Evolutionary conservation across 306 rosid genomes (phyloP), one percentile per base, ranked within the genome.

Genomic region (Boehmeria nivea): DNA sequence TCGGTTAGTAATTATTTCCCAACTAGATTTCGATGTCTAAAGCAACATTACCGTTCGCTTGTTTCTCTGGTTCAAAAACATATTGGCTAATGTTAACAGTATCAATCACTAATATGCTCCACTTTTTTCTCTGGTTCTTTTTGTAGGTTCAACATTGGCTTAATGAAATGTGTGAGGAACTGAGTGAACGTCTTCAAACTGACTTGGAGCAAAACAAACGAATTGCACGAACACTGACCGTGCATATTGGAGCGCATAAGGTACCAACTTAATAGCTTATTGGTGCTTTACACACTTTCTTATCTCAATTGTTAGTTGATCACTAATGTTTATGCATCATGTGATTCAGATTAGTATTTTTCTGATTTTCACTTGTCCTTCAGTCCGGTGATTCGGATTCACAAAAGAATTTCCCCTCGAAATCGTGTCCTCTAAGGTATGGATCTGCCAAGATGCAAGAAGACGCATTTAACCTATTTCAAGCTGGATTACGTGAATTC

Each of bases 361-460:
- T 45, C 55, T 47, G 42, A 51, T 73, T 67, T 64, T 57, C 25
- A 50, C 58, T 48, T 66, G 23, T 64, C 66, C 66, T 78, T 72
- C 85, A 90, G 94, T 55, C 51, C 23, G 61, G 86, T 61, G 91
- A 76, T 64, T 67, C 91, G 26, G 88, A 82, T 76, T 70, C 89
- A 51, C 74, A 66, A 54, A 87, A 69, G 68, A 87, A 82, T 70
- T 90, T 87, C 64, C 91, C 98, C 71, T 90, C 95, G 47, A 90
- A 87, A 71, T 90, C 95, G 61, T 84, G 98, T 71, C 87, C 94
- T 70, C 63, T 90, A 56, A 80, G 98, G 63, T 84, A 87, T 64
- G 94, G 98, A 58, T 51, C 85, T 74, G 71, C 71, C 57, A 90
- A 82, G 83, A 80, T 90, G 76, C 98, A 90, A 77, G 94, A 90